These are phyloP conservation scores for Fusarium euwallaceae DNA, from an alignment of 2,329 filamentous ascomycete genomes.

Conservation along the genomic window DNA sequence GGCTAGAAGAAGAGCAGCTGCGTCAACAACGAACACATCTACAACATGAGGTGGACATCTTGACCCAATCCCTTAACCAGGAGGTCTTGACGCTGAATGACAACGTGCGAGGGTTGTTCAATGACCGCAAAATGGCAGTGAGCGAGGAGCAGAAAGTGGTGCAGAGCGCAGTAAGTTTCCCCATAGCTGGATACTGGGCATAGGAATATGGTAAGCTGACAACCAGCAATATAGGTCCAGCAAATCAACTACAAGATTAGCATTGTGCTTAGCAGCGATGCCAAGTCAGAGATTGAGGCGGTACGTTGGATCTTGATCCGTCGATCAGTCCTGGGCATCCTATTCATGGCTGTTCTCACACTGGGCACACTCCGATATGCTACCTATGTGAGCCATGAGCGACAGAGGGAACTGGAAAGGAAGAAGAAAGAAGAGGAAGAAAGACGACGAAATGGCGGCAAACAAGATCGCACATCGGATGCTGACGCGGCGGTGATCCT, in stretches of 20 bases:
- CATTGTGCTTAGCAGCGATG: slow-evolving; percentile 88
- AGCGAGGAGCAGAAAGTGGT: slow-evolving; percentile 87
- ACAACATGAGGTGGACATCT: slow-evolving; percentile 95
- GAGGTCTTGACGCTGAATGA: slow-evolving; percentile 87
- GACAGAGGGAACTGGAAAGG: slow-evolving; percentile 60
- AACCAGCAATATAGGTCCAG: slow-evolving; percentile 73
- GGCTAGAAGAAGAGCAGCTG: slow-evolving; percentile 82
- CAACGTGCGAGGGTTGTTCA: slow-evolving; percentile 94
- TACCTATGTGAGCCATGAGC: slow-evolving; percentile 67
- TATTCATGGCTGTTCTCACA: slow-evolving; percentile 74
- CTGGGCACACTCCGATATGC: slow-evolving; percentile 71
- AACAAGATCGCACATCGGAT: slow-evolving; percentile 60
- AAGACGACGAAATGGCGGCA: slow-evolving; percentile 58
- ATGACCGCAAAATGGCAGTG: slow-evolving; percentile 94
- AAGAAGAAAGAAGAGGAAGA: slow-evolving; percentile 60
- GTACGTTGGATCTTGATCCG: slow-evolving; percentile 86
- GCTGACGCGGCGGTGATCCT: slow-evolving; percentile 70
- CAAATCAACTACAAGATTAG: slow-evolving; percentile 98
- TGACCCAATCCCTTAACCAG: slow-evolving; percentile 86
- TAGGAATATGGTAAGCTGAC: slow-evolving; percentile 18
- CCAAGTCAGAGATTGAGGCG: slow-evolving; percentile 91
- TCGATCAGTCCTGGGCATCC: slow-evolving; percentile 72
- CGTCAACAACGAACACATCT: slow-evolving; percentile 86
- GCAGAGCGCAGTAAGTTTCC: slow-evolving; percentile 77
- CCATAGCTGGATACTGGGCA: background rate